phyloP scores from a whole-genome alignment of 1,284 basidiomycete species.

The Ustilago tritici region DNA sequence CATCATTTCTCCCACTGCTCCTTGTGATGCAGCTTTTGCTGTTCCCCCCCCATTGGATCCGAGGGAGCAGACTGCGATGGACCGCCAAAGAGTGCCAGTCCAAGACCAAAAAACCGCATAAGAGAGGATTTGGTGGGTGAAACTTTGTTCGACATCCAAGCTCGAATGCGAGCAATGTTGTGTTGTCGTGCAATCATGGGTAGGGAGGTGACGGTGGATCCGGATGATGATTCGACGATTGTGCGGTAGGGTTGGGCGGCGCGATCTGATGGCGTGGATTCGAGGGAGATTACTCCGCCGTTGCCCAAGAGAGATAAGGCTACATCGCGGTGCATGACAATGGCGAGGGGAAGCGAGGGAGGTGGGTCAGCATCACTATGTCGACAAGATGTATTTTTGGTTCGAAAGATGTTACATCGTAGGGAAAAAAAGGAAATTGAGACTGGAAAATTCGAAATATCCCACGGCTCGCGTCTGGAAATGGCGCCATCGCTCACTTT shows the following conservation, averaged over 20 bases:
- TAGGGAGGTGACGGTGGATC: slow-evolving; percentile 54
- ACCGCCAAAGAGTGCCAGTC: slow-evolving; percentile 52
- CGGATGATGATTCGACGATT: slow-evolving; percentile 47
- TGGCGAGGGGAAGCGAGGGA: no score
- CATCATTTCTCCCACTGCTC: slow-evolving; percentile 34
- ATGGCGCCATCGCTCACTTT: slow-evolving; percentile 23
- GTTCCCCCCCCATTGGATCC: slow-evolving; percentile 48
- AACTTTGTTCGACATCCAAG: slow-evolving; percentile 54
- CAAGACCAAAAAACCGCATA: slow-evolving; percentile 56
- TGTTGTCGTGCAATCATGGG: slow-evolving; percentile 51
- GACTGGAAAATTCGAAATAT: background rate
- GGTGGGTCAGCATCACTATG: background rate
- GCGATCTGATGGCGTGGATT: slow-evolving; percentile 19
- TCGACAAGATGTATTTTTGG: slow-evolving; percentile 1
- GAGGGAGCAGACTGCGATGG: slow-evolving; percentile 43
- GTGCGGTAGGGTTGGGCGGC: slow-evolving; percentile 28
- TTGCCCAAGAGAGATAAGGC: slow-evolving; percentile 34
- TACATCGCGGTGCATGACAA: background rate
- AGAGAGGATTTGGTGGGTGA: slow-evolving; percentile 46
- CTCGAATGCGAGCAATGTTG: slow-evolving; percentile 34
- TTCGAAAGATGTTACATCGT: background rate
- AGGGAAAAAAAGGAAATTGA: background rate
- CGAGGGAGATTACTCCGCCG: slow-evolving; percentile 44
- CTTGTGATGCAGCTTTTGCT: slow-evolving; percentile 30
- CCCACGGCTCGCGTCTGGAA: slow-evolving; percentile 17